Conservation (phyloP, 1,284 basidiomycete genomes). For the Ceratobasidium sp. region DNA sequence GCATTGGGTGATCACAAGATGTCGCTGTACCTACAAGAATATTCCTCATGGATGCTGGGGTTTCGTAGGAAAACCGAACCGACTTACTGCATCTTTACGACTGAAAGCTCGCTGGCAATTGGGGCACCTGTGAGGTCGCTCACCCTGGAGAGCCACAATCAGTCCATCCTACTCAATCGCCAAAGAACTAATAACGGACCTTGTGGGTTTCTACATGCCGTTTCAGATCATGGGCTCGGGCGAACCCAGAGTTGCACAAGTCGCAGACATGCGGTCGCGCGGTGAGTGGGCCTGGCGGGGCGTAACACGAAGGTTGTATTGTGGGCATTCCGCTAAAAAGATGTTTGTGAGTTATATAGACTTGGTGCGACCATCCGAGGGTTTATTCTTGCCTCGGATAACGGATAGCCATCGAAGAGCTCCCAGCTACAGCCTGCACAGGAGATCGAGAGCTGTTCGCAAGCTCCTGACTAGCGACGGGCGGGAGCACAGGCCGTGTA, state of each 20-base stretch:
- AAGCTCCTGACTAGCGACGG: neutral
- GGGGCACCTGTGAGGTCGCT: conserved; percentile 37
- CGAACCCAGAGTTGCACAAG: conserved; percentile 36
- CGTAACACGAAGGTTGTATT: conserved; percentile 32
- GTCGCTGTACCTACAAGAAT: conserved; percentile 28
- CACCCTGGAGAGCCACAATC: conserved; percentile 21
- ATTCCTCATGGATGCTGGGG: neutral
- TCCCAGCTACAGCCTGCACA: too few relatives aligned
- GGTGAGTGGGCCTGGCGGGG: conserved; percentile 31
- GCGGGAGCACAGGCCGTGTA: conserved; percentile 28
- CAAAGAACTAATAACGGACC: conserved; percentile 3
- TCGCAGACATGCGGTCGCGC: conserved; percentile 38
- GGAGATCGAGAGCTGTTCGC: neutral
- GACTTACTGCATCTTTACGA: conserved; percentile 36
- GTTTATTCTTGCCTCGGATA: conserved; percentile 15
- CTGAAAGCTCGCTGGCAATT: conserved; percentile 41
- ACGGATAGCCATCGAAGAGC: neutral
- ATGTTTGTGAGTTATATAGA: too few relatives aligned
- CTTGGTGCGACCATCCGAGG: too few relatives aligned
- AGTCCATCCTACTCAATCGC: neutral
- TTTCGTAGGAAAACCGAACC: neutral
- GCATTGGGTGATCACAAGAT: conserved; percentile 29
- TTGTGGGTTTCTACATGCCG: conserved; percentile 34
- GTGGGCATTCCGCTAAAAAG: conserved; percentile 17
- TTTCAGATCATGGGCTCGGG: conserved; percentile 40